Base-by-base conservation (phyloP, 2,329 filamentous ascomycete species). In the Colletotrichum neosansevieriae region DNA sequence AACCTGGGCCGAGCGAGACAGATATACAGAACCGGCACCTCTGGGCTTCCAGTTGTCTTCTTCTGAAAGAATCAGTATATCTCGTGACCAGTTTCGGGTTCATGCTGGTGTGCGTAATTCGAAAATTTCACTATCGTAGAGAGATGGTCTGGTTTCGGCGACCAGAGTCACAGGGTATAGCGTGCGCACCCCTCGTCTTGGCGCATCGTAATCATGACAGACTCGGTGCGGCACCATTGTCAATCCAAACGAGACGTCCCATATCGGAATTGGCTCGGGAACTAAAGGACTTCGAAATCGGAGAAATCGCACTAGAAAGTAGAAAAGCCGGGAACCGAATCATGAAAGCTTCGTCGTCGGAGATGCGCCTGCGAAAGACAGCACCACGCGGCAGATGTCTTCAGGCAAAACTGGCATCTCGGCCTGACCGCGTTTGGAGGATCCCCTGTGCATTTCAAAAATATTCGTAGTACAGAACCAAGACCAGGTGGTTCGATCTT, bases 401-500 rank as follows among this genome's bases (percentile, higher is more conserved):
- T 67, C 6, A 63, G 60, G 53, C 56, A 49, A 29, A 79, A 80
- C 24, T 91, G 87, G 86, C 81, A 90, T 76, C 76, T 90, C 2
- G 88, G 88, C 0, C 84, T 91, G 72, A 90, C 87, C 0, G 78
- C 86, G 0, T 91, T 91, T 73, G 89, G 89, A 2, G 89, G 89
- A 0, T 89, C 89, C 3, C 85, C 89, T 0, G 89, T 91, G 9
- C 89, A 92, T 75, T 91, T 92, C 73, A 84, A 88, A 72, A 91
- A 91, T 53, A 79, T 82, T n/a, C 36, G 51, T 54, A 15, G 36
- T 38, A 5, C 36, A 12, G 4, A 38, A 12, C 36, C 10, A 15
- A 38, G 10, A 38, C 36, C 36, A 29, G 29, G 29, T 7, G 11
- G 15, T 12, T 38, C 10, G 3, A 15, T 3, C 36, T 38, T 6